A percentile compares a stretch with the other conserved stretches of the same genome.
phyloP scores from a whole-genome alignment of 2,329 filamentous ascomycete species.

The Furcasterigmium sp. region DNA sequence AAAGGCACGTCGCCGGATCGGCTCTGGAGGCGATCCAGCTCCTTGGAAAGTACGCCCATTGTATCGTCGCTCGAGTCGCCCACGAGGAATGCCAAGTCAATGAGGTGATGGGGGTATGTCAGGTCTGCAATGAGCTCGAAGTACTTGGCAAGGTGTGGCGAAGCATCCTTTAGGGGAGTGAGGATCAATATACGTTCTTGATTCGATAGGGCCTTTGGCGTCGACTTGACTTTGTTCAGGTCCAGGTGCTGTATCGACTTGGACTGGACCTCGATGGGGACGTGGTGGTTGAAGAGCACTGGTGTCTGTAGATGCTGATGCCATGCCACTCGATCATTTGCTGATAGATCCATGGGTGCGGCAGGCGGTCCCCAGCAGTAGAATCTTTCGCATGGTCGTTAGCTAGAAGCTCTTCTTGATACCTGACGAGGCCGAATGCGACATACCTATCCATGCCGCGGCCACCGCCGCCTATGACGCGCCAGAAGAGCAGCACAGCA shows the following conservation, averaged over 20 bases:
- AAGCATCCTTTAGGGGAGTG: conserved; percentile 87
- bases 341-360: conserved; percentile 91
- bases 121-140: conserved; percentile 88
- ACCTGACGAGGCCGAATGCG: neutral
- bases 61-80: conserved; percentile 91
- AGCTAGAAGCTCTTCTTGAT: neutral
- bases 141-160: conserved; percentile 76
- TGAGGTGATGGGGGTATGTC: conserved; percentile 90
- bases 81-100: conserved; percentile 92
- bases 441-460: conserved; percentile 86
- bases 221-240: conserved; percentile 80
- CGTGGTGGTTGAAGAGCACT: conserved; percentile 94
- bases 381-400: conserved; percentile 55
- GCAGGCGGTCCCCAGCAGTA: conserved; percentile 96
- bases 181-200: conserved; percentile 86
- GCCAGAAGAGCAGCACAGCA: conserved; percentile 79
- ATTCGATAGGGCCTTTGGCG: conserved; percentile 70
- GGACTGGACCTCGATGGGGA: conserved; percentile 78
- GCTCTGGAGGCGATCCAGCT: conserved; percentile 84
- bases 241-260: conserved; percentile 74
- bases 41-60: conserved; percentile 74
- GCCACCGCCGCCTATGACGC: conserved; percentile 73
- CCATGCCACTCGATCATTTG: conserved; percentile 89
- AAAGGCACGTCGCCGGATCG: conserved; percentile 77
- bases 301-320: conserved; percentile 84